Evolutionary conservation across 495 filamentous ascomycete species (phyloP).

Genomic region (Patellaria atrata): DNA sequence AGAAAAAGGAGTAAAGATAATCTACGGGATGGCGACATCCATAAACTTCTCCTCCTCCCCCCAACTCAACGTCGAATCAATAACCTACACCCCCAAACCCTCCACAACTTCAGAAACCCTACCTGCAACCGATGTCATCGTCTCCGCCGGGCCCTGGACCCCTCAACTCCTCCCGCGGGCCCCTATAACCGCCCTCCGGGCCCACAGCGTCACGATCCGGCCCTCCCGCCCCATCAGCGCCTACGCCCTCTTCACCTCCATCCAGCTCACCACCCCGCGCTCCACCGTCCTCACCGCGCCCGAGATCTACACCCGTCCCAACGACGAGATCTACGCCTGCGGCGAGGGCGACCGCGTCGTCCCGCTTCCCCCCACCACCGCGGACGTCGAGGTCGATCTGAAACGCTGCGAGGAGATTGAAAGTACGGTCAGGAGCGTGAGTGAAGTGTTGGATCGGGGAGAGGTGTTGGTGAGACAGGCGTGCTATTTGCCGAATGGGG

Average conservation of each 20-base stretch:
- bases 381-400: slow-evolving; percentile 63
- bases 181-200: slow-evolving; percentile 67
- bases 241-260: slow-evolving; percentile 84
- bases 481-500: slow-evolving; percentile 81
- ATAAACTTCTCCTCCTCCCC: slow-evolving; percentile 41
- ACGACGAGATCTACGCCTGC: slow-evolving; percentile 84
- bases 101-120: slow-evolving; percentile 43
- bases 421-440: slow-evolving; percentile 64
- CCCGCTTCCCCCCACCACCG: slow-evolving; percentile 61
- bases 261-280: slow-evolving; percentile 57
- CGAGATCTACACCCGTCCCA: slow-evolving; percentile 86
- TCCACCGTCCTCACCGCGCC: slow-evolving; percentile 35
- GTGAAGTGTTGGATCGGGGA: slow-evolving; percentile 59
- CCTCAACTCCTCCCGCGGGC: slow-evolving; percentile 53
- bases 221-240: slow-evolving; percentile 61
- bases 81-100: slow-evolving; percentile 61
- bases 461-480: slow-evolving; percentile 73
- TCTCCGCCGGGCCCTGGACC: slow-evolving; percentile 90
- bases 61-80: slow-evolving; percentile 40
- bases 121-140: slow-evolving; percentile 63
- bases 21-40: slow-evolving; percentile 47
- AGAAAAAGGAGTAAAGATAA: slow-evolving; percentile 58
- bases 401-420: slow-evolving; percentile 76
- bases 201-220: slow-evolving; percentile 80
- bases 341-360: slow-evolving; percentile 70